Evolutionary conservation across 345 rosid species (phyloP), one percentile per base, ranked within the genome.

Genomic region (Capsella bursapastoris): DNA sequence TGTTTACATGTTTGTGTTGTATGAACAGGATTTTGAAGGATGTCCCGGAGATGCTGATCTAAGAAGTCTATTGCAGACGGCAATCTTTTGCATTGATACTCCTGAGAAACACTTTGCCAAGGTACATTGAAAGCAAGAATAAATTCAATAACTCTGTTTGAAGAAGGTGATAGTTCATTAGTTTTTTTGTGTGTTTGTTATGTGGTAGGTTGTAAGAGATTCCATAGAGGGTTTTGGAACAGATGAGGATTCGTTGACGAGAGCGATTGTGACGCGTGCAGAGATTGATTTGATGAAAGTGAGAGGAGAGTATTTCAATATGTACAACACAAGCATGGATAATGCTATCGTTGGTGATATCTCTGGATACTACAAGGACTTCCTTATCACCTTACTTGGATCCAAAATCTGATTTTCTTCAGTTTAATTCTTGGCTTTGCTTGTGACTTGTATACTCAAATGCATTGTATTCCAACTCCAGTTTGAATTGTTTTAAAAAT

Each of bases 71-170:
- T 49, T 87, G 80, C 68, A 72, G 76, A 80, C 75, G 67, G 85
- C 74, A n/a, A 75, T 90, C 43, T 56, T 64, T 51, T 88, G 98
- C 76, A 77, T 90, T 57, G 84, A 85, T 16, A 66, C 68, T 55
- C 98, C 98, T 2, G 96, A 88, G 84, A 89, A 81, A 79, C 91
- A 95, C 74, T 92, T 95, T 55, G 97, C 98, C 31, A 84, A 88
- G 94, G 98, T 87, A 48, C 18, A 40, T 44, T 65, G 45, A 10
- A 34, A 44, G n/a, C 37, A 7, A 29, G 52, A 63, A 2, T 37
- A 14, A 35, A 70, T 10, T 40, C 35, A 43, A 70, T 2, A 69
- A 44, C 25, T 38, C 6, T 50, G 28, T 53, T 40, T 37, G 28
- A 57, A 6, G 65, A 40, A 27, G 28, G 1, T 70, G 16, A 7